phyloP scores from a whole-genome alignment of 495 filamentous ascomycete species.

The Penicillium paradoxum region DNA sequence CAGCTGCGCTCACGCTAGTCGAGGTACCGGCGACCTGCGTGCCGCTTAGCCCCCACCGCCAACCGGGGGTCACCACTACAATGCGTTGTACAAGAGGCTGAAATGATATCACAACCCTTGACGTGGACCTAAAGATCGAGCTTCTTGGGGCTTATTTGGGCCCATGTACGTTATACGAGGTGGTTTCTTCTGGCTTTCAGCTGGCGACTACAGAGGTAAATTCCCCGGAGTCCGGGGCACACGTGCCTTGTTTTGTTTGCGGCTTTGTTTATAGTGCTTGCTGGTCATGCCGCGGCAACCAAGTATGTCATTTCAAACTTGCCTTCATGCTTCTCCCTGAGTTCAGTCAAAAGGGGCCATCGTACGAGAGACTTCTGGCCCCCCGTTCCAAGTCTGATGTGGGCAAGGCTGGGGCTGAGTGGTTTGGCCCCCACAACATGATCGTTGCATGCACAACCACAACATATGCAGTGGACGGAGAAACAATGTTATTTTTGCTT shows the following conservation, averaged over 20 bases:
- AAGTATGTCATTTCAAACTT: too few relatives aligned
- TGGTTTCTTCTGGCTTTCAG: too few relatives aligned
- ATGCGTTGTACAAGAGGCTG: not conserved
- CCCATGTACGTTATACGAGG: too few relatives aligned
- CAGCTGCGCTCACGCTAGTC: constrained; percentile 7
- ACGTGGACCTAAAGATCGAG: not conserved
- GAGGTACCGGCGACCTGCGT: constrained; percentile 2
- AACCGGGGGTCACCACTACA: not conserved
- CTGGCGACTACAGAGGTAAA: too few relatives aligned
- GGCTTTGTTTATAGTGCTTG: too few relatives aligned
- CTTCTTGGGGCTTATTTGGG: too few relatives aligned
- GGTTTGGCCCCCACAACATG: not conserved
- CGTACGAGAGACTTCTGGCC: not conserved
- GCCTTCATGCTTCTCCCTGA: too few relatives aligned
- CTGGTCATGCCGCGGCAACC: too few relatives aligned
- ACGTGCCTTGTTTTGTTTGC: too few relatives aligned
- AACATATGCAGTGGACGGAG: not conserved
- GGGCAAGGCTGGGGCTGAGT: not conserved
- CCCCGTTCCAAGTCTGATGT: not conserved
- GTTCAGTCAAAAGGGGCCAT: not conserved
- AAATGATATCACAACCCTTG: not conserved
- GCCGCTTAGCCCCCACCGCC: constrained; percentile 5
- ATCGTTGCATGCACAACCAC: not conserved
- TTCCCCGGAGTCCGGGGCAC: too few relatives aligned
- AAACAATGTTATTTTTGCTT: not conserved